Conservation (phyloP, 2,329 filamentous ascomycete genomes). For the Xylaria sp. region DNA sequence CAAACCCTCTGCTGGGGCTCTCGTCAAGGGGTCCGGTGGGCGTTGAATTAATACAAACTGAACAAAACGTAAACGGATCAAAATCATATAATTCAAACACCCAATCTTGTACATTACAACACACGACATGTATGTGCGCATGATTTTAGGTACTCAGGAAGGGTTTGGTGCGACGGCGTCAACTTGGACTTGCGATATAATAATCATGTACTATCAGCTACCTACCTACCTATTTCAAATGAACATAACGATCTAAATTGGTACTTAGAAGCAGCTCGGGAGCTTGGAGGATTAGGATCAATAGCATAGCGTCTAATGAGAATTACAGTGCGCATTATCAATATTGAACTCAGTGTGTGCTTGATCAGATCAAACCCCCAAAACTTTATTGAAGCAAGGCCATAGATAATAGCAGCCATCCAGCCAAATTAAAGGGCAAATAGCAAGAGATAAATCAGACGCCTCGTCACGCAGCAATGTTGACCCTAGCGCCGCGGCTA, state of each 20-base stretch:
- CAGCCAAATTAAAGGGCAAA: not conserved
- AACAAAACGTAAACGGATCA: constrained; percentile 3
- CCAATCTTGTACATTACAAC: constrained; percentile 26
- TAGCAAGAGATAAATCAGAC: not conserved
- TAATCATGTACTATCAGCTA: constrained; percentile 24
- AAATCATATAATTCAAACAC: constrained; percentile 15
- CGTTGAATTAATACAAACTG: constrained; percentile 1
- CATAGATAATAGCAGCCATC: not conserved
- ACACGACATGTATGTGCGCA: constrained; percentile 13
- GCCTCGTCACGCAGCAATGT: not conserved
- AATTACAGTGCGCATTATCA: constrained; percentile 6
- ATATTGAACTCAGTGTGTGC: not conserved
- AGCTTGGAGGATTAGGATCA: constrained; percentile 22
- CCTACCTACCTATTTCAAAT: not conserved
- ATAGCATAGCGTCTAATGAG: constrained; percentile 36
- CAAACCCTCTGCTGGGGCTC: constrained; percentile 25
- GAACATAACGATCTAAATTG: not conserved
- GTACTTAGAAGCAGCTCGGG: not conserved
- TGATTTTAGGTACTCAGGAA: not conserved
- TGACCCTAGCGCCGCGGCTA: not conserved
- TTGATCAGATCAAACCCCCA: not conserved
- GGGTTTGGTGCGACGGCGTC: constrained; percentile 13
- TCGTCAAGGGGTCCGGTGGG: constrained; percentile 28
- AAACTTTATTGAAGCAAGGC: not conserved
- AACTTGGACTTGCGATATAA: constrained; percentile 13